A percentile compares a stretch with the other conserved stretches of the same genome.
These are phyloP conservation scores for Aspergillus sp. DNA, from an alignment of 2,329 filamentous ascomycete species.

Conservation along the genomic window DNA sequence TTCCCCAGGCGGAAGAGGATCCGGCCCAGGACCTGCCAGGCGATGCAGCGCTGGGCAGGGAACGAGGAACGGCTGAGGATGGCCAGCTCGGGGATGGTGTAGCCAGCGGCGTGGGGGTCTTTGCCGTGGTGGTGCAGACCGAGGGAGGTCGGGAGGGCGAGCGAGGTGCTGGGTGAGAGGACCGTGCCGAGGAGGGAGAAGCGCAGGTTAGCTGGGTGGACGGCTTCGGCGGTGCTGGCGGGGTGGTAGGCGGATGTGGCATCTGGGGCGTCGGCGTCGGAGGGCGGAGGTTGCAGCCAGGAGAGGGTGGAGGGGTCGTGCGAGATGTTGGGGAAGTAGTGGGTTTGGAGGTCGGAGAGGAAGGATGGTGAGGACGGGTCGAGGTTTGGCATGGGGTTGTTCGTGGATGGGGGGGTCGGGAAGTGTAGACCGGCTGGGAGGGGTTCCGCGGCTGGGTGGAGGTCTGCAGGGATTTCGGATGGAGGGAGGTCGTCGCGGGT, in stretches of 20 bases:
- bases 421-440: slow-evolving; percentile 40
- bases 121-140: slow-evolving; percentile 93
- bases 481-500: slow-evolving; percentile 35
- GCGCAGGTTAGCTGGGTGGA: slow-evolving; percentile 66
- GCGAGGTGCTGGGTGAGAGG: slow-evolving; percentile 71
- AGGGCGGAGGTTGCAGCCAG: slow-evolving; percentile 79
- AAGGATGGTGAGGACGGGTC: slow-evolving; percentile 82
- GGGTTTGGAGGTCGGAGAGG: slow-evolving; percentile 76
- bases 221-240: slow-evolving; percentile 65
- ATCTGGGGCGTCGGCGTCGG: slow-evolving; percentile 60
- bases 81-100: slow-evolving; percentile 84
- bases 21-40: slow-evolving; percentile 85
- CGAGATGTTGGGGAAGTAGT: slow-evolving; percentile 88
- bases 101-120: slow-evolving; percentile 89
- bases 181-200: slow-evolving; percentile 85
- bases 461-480: slow-evolving; percentile 32
- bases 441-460: slow-evolving; percentile 39
- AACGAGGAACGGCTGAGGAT: slow-evolving; percentile 77
- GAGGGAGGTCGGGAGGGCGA: slow-evolving; percentile 69
- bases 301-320: slow-evolving; percentile 81
- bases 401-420: slow-evolving; percentile 42
- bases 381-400: slow-evolving; percentile 63
- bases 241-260: slow-evolving; percentile 79
- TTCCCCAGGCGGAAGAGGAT: slow-evolving; percentile 78
- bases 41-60: slow-evolving; percentile 82